Base-by-base conservation (phyloP, 805 yeast species). In the Hanseniaspora meyeri region DNA sequence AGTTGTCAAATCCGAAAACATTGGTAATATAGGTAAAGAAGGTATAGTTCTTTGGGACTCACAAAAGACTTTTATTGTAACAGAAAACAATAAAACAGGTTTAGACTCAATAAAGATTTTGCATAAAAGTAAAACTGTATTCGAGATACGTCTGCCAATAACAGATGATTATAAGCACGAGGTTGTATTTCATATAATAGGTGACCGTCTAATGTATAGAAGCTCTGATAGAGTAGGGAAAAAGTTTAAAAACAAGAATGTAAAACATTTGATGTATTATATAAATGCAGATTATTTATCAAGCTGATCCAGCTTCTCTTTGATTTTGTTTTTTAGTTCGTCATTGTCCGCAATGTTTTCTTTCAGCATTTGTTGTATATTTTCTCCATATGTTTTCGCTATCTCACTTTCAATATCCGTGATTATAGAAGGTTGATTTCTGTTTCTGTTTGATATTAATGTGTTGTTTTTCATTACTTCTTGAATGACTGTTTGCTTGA, bases 1-100 rank as follows among this genome's bases (percentile, higher is more conserved):
- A 14, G 89, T 89, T 0, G 62, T 73, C 2, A 76, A 79, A 49
- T 74, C 87, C n/a, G 68, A 70, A 20, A 84, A 83, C 62, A 70
- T 74, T 5, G 76, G 79, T 51, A 64, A 78, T 56, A 73, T 83
- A 8, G 95, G 93, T 0, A 62, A 75, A 36, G 61, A 72, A 40
- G 97, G 97, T 0, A 85, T 89, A 5, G 86, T 89, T 1, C 70
- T 87, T 1, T 86, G 93, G 85, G 97, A 89, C 65, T 77, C 91
- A 9, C 88, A 85, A 65, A 80, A 81, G 61, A 77, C 78, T 59
- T 83, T 87, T 64, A 53, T 53, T 37, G 75, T 87, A 2, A 63
- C 88, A 49, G 81, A 82, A 12, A 76, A 81, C 1, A 58, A 27
- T 49, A 69, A 66, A 11, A 63, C 59, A 63, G 68, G 56, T 60